Evolutionary conservation across 108 stramenopile genomes (phyloP).

Genomic region (Pinguiococcus pyrenoidosus): DNA sequence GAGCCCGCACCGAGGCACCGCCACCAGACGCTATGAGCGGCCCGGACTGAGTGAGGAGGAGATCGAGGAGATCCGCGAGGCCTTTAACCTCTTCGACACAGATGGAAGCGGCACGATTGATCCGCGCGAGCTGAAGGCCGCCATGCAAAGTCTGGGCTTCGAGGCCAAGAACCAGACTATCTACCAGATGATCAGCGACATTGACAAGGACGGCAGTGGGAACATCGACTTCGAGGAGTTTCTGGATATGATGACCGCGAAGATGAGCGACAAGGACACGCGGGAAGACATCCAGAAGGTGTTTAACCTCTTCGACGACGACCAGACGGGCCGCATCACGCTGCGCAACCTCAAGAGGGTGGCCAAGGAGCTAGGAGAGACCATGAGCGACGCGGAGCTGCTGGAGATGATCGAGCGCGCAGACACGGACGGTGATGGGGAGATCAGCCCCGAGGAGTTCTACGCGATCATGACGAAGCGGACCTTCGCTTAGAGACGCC

Average conservation of each 20-base stretch:
- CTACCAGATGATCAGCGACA: constrained; percentile 66
- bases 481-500: too few relatives aligned
- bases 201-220: constrained; percentile 55
- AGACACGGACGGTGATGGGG: constrained; percentile 59
- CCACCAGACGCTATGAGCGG: constrained; percentile 25
- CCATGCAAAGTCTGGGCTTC: constrained; percentile 79
- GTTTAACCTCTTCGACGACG: constrained; percentile 92
- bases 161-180: constrained; percentile 80
- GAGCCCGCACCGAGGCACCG: neutral
- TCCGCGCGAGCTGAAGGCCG: constrained; percentile 75
- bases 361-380: constrained; percentile 90
- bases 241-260: constrained; percentile 78
- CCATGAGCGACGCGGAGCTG: constrained; percentile 87
- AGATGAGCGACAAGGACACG: constrained; percentile 57
- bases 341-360: constrained; percentile 82
- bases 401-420: constrained; percentile 97
- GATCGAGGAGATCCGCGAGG: constrained; percentile 48
- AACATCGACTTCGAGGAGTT: constrained; percentile 57
- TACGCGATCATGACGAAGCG: constrained; percentile 74
- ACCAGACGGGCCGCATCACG: constrained; percentile 83
- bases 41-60: constrained; percentile 53
- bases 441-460: constrained; percentile 76
- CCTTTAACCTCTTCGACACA: constrained; percentile 57
- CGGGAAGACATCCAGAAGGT: constrained; percentile 68
- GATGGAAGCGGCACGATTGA: constrained; percentile 62